Base-by-base conservation (phyloP, 2,329 filamentous ascomycete species). In the Fulvia fulva region DNA sequence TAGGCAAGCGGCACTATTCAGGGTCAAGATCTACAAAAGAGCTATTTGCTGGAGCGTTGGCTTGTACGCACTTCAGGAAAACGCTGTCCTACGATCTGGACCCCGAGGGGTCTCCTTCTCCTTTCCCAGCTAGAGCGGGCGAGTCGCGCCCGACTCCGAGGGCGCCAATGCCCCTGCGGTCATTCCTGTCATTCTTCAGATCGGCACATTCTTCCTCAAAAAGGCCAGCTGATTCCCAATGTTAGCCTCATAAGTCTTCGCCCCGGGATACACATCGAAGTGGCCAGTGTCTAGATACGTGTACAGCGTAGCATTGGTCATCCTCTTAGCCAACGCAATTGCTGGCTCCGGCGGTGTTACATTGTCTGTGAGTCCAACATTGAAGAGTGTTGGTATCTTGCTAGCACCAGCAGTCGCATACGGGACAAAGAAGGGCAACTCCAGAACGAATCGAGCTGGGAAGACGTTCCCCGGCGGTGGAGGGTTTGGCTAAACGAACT, bases 191-290 rank as follows among this genome's bases (percentile, higher is more conserved):
- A 9, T 16, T n/a, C 16, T 7, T 41, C 37, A n/a, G 8, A 41
- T 5, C 14, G 37, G 37, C 16, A 55, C 37, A 51, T 44, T 51
- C 51, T 50, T 44, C 23, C 14, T 25, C 53, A 55, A 30, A 34
- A 55, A 50, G 2, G 26, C 45, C 21, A 51, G 16, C 34, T 55
- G 51, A 5, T 22, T 28, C 12, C n/a, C 30, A 32, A 58, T 25
- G 30, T 58, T 51, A 28, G 37, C 19, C 52, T 51, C 53, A 45
- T 55, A 58, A 12, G 51, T 25, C 12, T 23, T 23, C 37, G 37
- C 43, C 4, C 37, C 43, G 7, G 56, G 56, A 28, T 55, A 55
- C 12, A 43, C 28, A 45, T 58, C 56, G 32, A 58, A 58, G 28
- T 55, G 51, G 14, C 56, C 56, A 1, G 32, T 30, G 11, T 14